Evolutionary conservation across 1,139 yeast genomes (phyloP).

Genomic region (Taphrina deformans): DNA sequence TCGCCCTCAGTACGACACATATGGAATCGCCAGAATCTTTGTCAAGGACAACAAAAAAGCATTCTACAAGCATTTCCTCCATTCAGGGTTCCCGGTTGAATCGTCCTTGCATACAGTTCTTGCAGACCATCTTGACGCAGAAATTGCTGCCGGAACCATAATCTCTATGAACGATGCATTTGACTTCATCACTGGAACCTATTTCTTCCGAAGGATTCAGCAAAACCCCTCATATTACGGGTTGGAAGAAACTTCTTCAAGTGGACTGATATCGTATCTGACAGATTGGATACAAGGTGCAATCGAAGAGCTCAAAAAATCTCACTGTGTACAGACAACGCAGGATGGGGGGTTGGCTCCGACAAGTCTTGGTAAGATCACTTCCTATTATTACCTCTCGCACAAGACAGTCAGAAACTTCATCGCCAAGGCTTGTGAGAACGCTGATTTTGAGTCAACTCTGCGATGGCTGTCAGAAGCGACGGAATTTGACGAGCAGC

Average conservation of each 20-base stretch:
- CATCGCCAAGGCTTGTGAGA: conserved; percentile 54
- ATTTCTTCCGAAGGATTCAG: conserved; percentile 86
- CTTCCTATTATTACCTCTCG: conserved; percentile 90
- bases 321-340: conserved; percentile 65
- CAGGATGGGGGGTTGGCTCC: conserved; percentile 39
- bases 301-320: conserved; percentile 64
- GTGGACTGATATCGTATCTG: conserved; percentile 67
- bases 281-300: conserved; percentile 71
- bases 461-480: conserved; percentile 74
- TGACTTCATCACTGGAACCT: conserved; percentile 94
- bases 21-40: conserved; percentile 91
- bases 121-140: conserved; percentile 96
- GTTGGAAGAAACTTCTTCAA: conserved; percentile 66
- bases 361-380: conserved; percentile 79
- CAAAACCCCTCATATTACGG: conserved; percentile 95
- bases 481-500: conserved; percentile 70
- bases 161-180: conserved; percentile 80
- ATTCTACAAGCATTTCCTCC: conserved; percentile 90
- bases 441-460: conserved; percentile 66
- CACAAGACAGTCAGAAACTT: conserved; percentile 81
- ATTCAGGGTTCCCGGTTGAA: conserved; percentile 96
- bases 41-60: conserved; percentile 89
- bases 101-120: conserved; percentile 88
- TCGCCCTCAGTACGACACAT: conserved; percentile 93
- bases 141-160: conserved; percentile 85